Evolutionary conservation across 768 basidiomycete genomes (phyloP), one percentile per base, ranked within the genome.

Genomic region (Albatrellus ellisii): DNA sequence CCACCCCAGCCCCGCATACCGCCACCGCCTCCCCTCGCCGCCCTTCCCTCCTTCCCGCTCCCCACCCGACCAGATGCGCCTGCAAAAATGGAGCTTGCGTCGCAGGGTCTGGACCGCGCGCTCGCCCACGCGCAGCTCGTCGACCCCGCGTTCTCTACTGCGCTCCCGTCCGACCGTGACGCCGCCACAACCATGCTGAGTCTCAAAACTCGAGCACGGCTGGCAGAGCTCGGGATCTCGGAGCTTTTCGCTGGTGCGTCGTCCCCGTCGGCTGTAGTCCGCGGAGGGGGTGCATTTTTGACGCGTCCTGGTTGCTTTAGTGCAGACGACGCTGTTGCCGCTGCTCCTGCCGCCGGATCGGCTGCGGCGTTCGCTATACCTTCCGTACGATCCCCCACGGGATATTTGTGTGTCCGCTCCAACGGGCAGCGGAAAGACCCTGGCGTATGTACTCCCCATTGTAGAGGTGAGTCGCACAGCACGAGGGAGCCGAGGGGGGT

Each of bases 391-490:
- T 43, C 69, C 74, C 26, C 78, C 78, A 21, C 69, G 69, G 21
- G 95, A 99, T 60, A 70, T 91, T 10, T 92, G 91, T 51, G 85
- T 94, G 10, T 95, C 90, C 6, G 95, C 95, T 1, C 95, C 95
- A 0, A 99, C 95, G 0, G 95, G 95, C 18, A 95, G 91, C 51
- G 95, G 95, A 0, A 99, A 99, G 60, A 99, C 94, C 0, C 69
- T 99, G 22, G 86, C 89, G n/a, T 99, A 99, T 62, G 86, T 80
- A 1, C 62, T 98, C 26, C 95, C 95, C 1, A 84, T 97, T 42
- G 68, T 95, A 24, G 89, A 95, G 70, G 89, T 83, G 44, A 14
- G n/a, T 14, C 2, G 12, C 10, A 21, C 17, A 6, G 6, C 22
- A 14, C 28, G n/a, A n/a, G n/a, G n/a, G n/a, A n/a, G n/a, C 10